A percentile compares a stretch with the other conserved stretches of the same genome.
These are phyloP conservation scores for Bassia scoparia DNA, from an alignment of 148 eudicot species.

Conservation along the genomic window DNA sequence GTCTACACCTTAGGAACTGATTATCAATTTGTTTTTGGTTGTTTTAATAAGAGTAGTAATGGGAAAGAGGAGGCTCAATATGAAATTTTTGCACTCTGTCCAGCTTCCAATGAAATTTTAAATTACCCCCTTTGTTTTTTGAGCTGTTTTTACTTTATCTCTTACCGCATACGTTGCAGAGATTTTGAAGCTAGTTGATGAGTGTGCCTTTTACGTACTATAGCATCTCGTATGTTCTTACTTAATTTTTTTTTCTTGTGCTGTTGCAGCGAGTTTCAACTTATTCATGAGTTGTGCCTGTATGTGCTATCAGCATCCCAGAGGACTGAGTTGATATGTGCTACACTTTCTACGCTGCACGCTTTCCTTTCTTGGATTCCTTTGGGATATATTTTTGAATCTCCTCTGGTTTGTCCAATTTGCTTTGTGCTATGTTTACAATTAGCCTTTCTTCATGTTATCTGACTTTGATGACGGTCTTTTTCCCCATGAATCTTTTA, in stretches of 20 bases:
- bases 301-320: slow-evolving; percentile 95
- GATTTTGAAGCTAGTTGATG: not conserved
- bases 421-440: not conserved
- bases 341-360: slow-evolving; percentile 89
- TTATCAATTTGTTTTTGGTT: not conserved
- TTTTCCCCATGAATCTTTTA: slow-evolving; percentile 28
- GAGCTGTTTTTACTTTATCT: not conserved
- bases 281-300: slow-evolving; percentile 92
- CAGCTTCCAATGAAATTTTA: not conserved
- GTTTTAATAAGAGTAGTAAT: not conserved
- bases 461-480: not conserved
- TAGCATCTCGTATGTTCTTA: not conserved
- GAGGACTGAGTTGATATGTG: slow-evolving; percentile 82
- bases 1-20: not conserved
- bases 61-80: not conserved
- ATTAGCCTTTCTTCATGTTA: not conserved
- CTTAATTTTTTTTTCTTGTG: slow-evolving; percentile 3
- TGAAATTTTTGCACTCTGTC: not conserved
- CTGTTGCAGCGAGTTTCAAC: slow-evolving; percentile 86
- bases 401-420: slow-evolving; percentile 73
- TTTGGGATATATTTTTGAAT: slow-evolving; percentile 94
- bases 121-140: not conserved
- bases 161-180: not conserved
- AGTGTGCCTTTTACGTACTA: not conserved
- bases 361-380: slow-evolving; percentile 99